Conservation (phyloP, 1,284 basidiomycete genomes). For the Ceratobasidium sp. region DNA sequence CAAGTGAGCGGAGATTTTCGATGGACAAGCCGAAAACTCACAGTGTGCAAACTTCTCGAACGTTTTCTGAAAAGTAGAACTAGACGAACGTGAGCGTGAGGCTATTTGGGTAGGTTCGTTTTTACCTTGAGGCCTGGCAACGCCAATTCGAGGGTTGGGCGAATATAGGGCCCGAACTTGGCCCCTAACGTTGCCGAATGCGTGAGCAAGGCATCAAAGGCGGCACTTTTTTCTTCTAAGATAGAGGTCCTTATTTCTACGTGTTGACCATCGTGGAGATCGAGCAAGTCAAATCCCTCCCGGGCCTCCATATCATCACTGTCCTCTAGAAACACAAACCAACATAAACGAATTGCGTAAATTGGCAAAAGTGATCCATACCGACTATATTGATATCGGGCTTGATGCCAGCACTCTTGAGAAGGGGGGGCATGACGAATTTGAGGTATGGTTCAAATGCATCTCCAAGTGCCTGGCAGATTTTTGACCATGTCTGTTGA, state of each 20-base stretch:
- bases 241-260: slow-evolving; percentile 83
- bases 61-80: slow-evolving; percentile 86
- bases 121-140: slow-evolving; percentile 69
- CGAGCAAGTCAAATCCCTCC: slow-evolving; percentile 76
- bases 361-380: slow-evolving; percentile 56
- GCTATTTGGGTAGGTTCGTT: too few species aligned
- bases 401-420: slow-evolving; percentile 82
- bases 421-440: slow-evolving; percentile 82
- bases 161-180: slow-evolving; percentile 79
- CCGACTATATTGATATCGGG: slow-evolving; percentile 83
- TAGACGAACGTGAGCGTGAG: slow-evolving; percentile 48
- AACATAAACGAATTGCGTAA: neutral
- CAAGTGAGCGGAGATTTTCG: neutral
- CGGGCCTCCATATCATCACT: slow-evolving; percentile 77
- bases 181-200: slow-evolving; percentile 79
- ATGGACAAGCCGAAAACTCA: slow-evolving; percentile 58
- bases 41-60: slow-evolving; percentile 82
- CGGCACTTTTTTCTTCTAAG: slow-evolving; percentile 89
- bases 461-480: slow-evolving; percentile 82
- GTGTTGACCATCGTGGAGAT: slow-evolving; percentile 70
- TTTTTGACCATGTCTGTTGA: slow-evolving; percentile 78
- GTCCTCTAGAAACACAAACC: slow-evolving; percentile 61
- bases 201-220: slow-evolving; percentile 85
- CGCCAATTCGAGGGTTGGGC: slow-evolving; percentile 77
- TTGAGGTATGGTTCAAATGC: slow-evolving; percentile 89